A percentile compares a stretch with the other conserved stretches of the same genome.
phyloP scores from a whole-genome alignment of 768 basidiomycete species.

The Agaricus subrufescens region DNA sequence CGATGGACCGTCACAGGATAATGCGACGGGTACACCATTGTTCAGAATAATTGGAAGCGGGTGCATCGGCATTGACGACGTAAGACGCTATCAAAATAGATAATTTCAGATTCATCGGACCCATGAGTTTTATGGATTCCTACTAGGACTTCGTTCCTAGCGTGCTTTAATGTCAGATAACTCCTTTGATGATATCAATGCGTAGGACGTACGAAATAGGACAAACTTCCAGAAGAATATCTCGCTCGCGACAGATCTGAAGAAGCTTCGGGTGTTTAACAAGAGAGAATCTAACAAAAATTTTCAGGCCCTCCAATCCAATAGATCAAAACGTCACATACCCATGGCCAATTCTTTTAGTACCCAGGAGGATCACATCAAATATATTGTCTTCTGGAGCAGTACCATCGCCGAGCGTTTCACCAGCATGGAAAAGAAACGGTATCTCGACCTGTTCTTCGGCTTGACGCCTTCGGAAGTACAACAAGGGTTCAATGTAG shows the following conservation, averaged over 20 bases:
- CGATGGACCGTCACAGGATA: constrained; percentile 73
- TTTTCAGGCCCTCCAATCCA: background rate
- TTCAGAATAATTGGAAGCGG: constrained; percentile 69
- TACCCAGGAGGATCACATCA: constrained; percentile 74
- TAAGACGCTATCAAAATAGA: constrained; percentile 47
- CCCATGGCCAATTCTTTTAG: constrained; percentile 83
- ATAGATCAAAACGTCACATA: constrained; percentile 17
- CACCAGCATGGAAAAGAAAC: constrained; percentile 78
- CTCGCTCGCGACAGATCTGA: constrained; percentile 56
- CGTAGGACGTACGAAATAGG: constrained; percentile 63
- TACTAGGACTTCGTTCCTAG: constrained; percentile 72
- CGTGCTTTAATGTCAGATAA: background rate
- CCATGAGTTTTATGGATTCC: background rate
- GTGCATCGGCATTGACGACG: constrained; percentile 78
- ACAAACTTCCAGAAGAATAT: constrained; percentile 70
- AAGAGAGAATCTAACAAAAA: constrained; percentile 73
- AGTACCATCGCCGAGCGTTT: constrained; percentile 75
- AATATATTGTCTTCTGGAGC: constrained; percentile 68
- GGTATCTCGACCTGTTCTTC: constrained; percentile 62
- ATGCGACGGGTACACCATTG: constrained; percentile 64
- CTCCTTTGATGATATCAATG: background rate
- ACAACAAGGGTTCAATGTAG: constrained; percentile 57
- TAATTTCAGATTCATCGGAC: too few species aligned
- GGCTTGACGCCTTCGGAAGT: constrained; percentile 52
- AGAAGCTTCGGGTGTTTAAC: constrained; percentile 73